Base-by-base conservation (phyloP, 768 basidiomycete genomes). In the Chalciporus chontae region DNA sequence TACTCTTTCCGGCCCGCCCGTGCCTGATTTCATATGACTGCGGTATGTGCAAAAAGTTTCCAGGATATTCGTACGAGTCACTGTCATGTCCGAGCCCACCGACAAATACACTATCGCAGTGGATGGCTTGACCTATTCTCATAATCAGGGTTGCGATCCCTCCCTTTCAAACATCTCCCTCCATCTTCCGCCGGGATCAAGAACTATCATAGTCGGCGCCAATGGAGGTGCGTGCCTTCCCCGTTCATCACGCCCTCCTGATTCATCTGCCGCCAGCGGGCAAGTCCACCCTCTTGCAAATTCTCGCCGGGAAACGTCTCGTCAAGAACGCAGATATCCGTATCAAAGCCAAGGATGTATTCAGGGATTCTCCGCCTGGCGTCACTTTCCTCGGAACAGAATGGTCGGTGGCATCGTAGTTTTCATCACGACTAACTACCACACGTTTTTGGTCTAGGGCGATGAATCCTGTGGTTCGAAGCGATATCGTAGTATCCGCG, bases 241-340 rank as follows among this genome's bases (percentile, higher is more conserved):
- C 48, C 38, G 9, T 38, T 42, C 45, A 8, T 34, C 52, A 40
- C 46, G 21, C 45, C 41, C 8, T 17, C 43, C 38, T 26, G 27
- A 24, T 32, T 51, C 49, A 36, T 29, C 11, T 47, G 17, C 50
- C 24, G 43, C 50, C 47, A 87, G 87, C 91, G 44, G 95, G 95
- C 8, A 97, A 99, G 70, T 94, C 93, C n/a, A 97, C 95, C 5
- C 74, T 99, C 11, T 77, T 99, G 15, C 90, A 95, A 62, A 87
- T 98, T 49, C 77, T 97, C 6, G 95, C 95, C 0, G 95, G 95
- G 8, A 97, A 94, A 68, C 79, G 85, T 29, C 68, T 98, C 56
- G 81, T 92, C 36, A 80, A 73, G 6, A 73, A 69, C 23, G 75
- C 86, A 10, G 76, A 79, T 45, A 79, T 94, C 38, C 73, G 76